Conservation (phyloP, 75 land plant species). For the Ceratopteris richardii region DNA sequence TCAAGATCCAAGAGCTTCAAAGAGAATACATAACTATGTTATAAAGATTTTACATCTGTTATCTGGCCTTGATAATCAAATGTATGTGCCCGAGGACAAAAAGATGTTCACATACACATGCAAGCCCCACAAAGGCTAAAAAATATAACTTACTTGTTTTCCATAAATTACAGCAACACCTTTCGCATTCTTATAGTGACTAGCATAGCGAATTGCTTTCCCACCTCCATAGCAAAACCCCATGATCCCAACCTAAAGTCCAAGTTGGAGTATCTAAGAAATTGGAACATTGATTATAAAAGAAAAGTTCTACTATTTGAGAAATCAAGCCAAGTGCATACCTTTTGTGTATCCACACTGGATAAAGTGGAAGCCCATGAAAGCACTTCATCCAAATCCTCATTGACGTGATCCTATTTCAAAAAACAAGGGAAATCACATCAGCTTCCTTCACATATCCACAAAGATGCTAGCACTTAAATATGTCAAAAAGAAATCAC, state of each 20-base stretch:
- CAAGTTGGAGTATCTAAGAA: background rate
- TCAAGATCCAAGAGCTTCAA: constrained; percentile 10
- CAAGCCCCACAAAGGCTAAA: no score
- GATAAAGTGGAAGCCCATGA: constrained; percentile 18
- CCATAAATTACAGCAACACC: constrained; percentile 23
- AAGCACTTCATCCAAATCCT: constrained; percentile 22
- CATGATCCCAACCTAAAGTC: constrained; percentile 18
- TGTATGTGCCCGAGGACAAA: no score
- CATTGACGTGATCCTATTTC: constrained; percentile 15
- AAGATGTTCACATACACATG: no score
- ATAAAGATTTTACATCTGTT: no score
- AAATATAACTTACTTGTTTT: constrained; percentile 23
- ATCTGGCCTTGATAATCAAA: no score
- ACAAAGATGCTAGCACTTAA: no score
- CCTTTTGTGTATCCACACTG: constrained; percentile 14
- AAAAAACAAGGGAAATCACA: background rate
- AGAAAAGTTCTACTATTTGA: no score
- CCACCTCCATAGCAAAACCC: constrained; percentile 33
- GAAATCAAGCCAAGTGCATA: no score
- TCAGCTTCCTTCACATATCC: background rate
- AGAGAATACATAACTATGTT: background rate
- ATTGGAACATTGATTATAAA: background rate
- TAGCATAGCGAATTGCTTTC: constrained; percentile 20
- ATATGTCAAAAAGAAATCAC: no score
- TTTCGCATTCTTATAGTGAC: constrained; percentile 18